Evolutionary conservation across 768 basidiomycete species (phyloP).

Genomic region (Boletellus emodensis): DNA sequence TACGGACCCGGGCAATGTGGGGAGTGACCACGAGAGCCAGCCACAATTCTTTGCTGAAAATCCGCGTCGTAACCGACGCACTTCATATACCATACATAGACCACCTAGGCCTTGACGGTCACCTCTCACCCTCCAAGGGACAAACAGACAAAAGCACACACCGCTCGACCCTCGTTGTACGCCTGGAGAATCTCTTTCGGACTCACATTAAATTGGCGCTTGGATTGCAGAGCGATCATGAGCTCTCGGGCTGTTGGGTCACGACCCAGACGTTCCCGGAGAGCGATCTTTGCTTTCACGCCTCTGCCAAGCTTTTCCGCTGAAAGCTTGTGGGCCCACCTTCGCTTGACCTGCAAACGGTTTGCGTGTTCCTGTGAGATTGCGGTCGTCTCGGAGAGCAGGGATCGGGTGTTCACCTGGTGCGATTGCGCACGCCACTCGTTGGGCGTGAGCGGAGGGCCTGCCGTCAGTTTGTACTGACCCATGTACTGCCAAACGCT

Average conservation of each 20-base stretch:
- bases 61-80: constrained; percentile 10
- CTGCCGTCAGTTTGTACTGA: constrained; percentile 12
- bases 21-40: not conserved
- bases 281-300: constrained; percentile 7
- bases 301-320: not conserved
- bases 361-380: not conserved
- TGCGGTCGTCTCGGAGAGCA: not conserved
- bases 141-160: not conserved
- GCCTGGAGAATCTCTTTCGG: constrained; percentile 5
- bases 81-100: constrained; percentile 7
- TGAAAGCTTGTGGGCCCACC: constrained; percentile 2
- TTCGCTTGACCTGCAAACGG: constrained; percentile 10
- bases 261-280: constrained; percentile 5
- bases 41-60: constrained; percentile 12
- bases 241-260: constrained; percentile 10
- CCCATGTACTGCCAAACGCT: constrained; percentile 11
- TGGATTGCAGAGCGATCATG: not conserved
- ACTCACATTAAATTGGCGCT: not conserved
- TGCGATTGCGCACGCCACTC: constrained; percentile 7
- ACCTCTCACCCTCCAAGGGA: not conserved
- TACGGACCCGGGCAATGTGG: no score
- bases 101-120: constrained; percentile 1
- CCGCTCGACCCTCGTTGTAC: constrained; percentile 1
- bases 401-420: constrained; percentile 1
- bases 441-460: constrained; percentile 1